Evolutionary conservation across 2,329 filamentous ascomycete species (phyloP).

Genomic region (Hypoxylon sp.): DNA sequence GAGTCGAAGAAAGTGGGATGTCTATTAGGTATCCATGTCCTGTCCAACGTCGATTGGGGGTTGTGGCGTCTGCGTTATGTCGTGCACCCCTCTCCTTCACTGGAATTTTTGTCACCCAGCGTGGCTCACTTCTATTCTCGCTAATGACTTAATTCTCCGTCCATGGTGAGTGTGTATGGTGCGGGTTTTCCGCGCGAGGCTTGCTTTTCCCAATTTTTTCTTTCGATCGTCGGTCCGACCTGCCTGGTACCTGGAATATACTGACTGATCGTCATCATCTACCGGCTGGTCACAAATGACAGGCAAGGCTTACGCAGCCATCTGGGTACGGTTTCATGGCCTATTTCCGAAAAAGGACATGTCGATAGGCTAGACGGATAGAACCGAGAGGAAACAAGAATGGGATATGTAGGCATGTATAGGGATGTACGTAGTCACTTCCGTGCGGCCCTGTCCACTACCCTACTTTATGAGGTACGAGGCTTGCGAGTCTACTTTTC

Average conservation of each 20-base stretch:
- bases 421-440: constrained; percentile 12
- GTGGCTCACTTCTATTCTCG: constrained; percentile 20
- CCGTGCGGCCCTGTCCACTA: constrained; percentile 8
- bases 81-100: constrained; percentile 28
- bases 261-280: constrained; percentile 28
- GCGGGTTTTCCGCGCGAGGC: constrained; percentile 33
- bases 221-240: constrained; percentile 20
- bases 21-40: neutral
- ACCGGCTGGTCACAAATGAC: constrained; percentile 22
- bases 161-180: constrained; percentile 6
- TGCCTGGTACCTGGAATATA: constrained; percentile 34
- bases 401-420: neutral
- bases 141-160: constrained; percentile 8
- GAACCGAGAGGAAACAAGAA: neutral
- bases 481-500: constrained; percentile 27
- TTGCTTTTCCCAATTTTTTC: constrained; percentile 4
- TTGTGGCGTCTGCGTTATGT: constrained; percentile 39
- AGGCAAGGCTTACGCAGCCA: constrained; percentile 12
- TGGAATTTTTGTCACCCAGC: constrained; percentile 20
- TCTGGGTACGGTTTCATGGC: constrained; percentile 37
- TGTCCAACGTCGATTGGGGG: constrained; percentile 12
- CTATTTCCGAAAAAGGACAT: constrained; percentile 9
- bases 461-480: constrained; percentile 12
- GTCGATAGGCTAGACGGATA: constrained; percentile 1
- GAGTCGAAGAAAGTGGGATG: constrained; percentile 8